Base-by-base conservation (phyloP, 306 rosid genomes). In the Quercus robur region DNA sequence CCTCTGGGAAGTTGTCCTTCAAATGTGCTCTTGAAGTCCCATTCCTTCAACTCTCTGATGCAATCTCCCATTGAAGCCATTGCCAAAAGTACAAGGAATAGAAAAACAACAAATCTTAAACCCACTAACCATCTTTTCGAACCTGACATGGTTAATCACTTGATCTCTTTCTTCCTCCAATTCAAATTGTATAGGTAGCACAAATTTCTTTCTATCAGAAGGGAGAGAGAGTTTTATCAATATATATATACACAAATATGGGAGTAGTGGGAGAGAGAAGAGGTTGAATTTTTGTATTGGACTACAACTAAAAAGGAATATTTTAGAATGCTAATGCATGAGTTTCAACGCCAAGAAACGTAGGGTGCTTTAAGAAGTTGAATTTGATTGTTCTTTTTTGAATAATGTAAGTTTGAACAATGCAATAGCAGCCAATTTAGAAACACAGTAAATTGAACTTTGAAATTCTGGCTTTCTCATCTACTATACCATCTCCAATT, bases 1-100 rank as follows among this genome's bases (percentile, higher is more conserved):
- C 97, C 97, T 84, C 86, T 86, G 55, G 92, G 87, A 33, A 91
- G 77, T 70, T 73, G 82, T 55, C 84, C 77, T 75, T 68, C 79
- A 76, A 84, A 70, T 20, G 77, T 66, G 82, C 78, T 84, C 63
- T 85, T 82, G 55, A 80, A 73, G 71, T 49, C 31, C 26, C 30
- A 26, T 33, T 56, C 19, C 71, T 46, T 76, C 13, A 56, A 28
- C 4, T 76, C 81, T 84, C 92, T 81, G 51, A 77, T 61, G 68
- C 91, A 74, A 63, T 81, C 87, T 25, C 83, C 81, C 63, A 26
- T 73, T 67, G 84, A 77, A 77, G 80, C 80, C 79, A 82, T 49
- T 46, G 84, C 82, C 66, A 80, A 23, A 38, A 86, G 57, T 7
- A 81, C 71, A 73, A 86, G 11, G 38, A 86, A 63, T 14, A 87